These are phyloP conservation scores for Aspergillus ustus DNA, from an alignment of 2,329 filamentous ascomycete genomes.

Conservation along the genomic window DNA sequence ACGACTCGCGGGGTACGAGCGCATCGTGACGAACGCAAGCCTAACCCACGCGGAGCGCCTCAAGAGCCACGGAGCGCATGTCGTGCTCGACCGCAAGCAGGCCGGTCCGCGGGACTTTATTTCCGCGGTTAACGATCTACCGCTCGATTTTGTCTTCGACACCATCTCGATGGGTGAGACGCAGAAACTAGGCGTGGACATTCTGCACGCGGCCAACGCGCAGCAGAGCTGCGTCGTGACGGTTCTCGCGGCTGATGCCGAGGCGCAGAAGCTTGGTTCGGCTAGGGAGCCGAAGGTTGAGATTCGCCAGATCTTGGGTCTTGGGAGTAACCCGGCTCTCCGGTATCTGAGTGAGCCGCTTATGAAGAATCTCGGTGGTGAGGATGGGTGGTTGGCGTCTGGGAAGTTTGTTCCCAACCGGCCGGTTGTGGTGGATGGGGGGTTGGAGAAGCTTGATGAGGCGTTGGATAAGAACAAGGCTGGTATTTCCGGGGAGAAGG, in stretches of 20 bases:
- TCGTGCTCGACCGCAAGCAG: conserved; percentile 31
- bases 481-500: conserved; percentile 27
- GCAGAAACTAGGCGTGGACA: conserved; percentile 36
- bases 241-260: conserved; percentile 7
- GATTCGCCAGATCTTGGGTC: conserved; percentile 23
- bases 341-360: conserved; percentile 37
- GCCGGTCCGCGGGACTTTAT: conserved; percentile 29
- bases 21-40: conserved; percentile 39
- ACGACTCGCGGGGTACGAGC: conserved; percentile 39
- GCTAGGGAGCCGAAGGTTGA: conserved; percentile 19
- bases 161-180: conserved; percentile 35
- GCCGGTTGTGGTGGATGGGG: conserved; percentile 32
- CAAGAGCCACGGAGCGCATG: conserved; percentile 30
- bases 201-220: conserved; percentile 26
- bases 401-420: conserved; percentile 37
- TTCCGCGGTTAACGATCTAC: conserved; percentile 30
- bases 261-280: not conserved
- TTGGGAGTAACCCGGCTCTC: conserved; percentile 33
- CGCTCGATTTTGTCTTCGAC: conserved; percentile 38
- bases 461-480: conserved; percentile 25
- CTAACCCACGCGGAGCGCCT: conserved; percentile 28
- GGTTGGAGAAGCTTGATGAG: conserved; percentile 28
- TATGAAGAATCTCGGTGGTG: conserved; percentile 25
- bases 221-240: conserved; percentile 21
- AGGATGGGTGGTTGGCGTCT: conserved; percentile 36